Evolutionary conservation across 805 yeast species (phyloP).

Genomic region (Maudiozyma serrabonitensis): DNA sequence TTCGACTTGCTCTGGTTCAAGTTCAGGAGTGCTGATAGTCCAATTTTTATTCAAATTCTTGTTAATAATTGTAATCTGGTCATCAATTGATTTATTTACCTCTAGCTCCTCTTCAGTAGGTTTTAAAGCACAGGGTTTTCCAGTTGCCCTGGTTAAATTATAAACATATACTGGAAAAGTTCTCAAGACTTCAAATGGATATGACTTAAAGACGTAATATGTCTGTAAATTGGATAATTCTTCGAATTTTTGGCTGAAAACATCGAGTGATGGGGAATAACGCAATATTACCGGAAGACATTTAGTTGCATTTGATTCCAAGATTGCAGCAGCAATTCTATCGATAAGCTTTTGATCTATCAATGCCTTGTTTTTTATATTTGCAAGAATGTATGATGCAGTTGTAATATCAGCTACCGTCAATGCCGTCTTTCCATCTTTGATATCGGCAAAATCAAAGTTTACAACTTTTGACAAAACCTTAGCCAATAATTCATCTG

Average conservation of each 20-base stretch:
- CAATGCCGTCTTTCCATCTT: constrained; percentile 24
- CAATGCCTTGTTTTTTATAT: constrained; percentile 8
- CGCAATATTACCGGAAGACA: constrained; percentile 9
- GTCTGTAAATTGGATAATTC: constrained; percentile 14
- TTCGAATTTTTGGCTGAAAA: constrained; percentile 7
- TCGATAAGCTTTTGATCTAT: constrained; percentile 7
- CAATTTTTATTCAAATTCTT: constrained; percentile 1
- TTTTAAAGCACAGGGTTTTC: constrained; percentile 5
- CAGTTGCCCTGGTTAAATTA: constrained; percentile 10
- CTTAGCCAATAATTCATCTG: constrained; percentile 20
- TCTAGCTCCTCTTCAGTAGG: constrained; percentile 12
- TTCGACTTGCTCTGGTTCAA: constrained; percentile 1
- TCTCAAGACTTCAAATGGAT: constrained; percentile 6
- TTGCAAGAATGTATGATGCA: constrained; percentile 17
- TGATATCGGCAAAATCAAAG: constrained; percentile 31
- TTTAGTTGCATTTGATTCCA: constrained; percentile 10
- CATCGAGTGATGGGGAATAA: constrained; percentile 5
- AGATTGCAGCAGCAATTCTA: constrained; percentile 8
- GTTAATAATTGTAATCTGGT: constrained; percentile 3
- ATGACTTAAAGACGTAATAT: constrained; percentile 7
- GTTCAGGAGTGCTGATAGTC: not conserved
- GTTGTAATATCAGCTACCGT: constrained; percentile 15
- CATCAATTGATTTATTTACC: constrained; percentile 2
- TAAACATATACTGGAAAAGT: constrained; percentile 7
- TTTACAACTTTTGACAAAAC: constrained; percentile 31